Evolutionary conservation across 1,284 basidiomycete species (phyloP), one percentile per base, ranked within the genome.

Genomic region (Polyporus tsugae): DNA sequence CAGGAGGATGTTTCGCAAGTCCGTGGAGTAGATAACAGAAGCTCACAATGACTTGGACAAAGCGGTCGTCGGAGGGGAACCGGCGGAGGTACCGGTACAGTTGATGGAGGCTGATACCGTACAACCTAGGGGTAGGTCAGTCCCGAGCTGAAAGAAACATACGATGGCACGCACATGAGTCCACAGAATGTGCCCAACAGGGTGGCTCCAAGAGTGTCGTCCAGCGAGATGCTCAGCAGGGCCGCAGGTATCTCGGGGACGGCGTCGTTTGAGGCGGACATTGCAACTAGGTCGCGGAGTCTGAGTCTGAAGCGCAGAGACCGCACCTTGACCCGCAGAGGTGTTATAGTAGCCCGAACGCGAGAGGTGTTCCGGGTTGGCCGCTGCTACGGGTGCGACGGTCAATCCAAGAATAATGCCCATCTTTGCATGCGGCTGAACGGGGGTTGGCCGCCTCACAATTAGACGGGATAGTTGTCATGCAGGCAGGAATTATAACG

Each of bases 41-140:
- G 29, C 53, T 57, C 53, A 57, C 53, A 57, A 57, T 57, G 17
- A 57, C 29, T 9, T 36, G 53, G 4, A 57, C 53, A 13, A n/a
- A 57, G 11, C 33, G 29, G 33, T 57, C 53, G 33, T 57, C 53
- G 6, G 29, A 19, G 33, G 53, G 53, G 19, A 57, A 57, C 0
- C 6, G 13, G 53, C 53, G 53, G 53, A 36, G 17, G 33, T 57
- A 57, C 6, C 53, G 53, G 1, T 19, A 57, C 33, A 57, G 29
- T 29, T 57, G 53, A 36, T 57, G 29, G 17, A 57, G 29, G 25
- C 53, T 57, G 33, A 57, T 19, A 19, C 53, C 53, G 25, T 57
- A 57, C 33, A 57, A 15, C 4, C 53, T 57, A 3, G 13, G 6
- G 33, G 1, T 9, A 19, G 53, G 33, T 57, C 33, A 57, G 25